Percentiles rank a stretch among this genome's conserved stretches.
Evolutionary conservation across 2,329 filamentous ascomycete genomes (phyloP).

Genomic region (Grosmannia huntii): DNA sequence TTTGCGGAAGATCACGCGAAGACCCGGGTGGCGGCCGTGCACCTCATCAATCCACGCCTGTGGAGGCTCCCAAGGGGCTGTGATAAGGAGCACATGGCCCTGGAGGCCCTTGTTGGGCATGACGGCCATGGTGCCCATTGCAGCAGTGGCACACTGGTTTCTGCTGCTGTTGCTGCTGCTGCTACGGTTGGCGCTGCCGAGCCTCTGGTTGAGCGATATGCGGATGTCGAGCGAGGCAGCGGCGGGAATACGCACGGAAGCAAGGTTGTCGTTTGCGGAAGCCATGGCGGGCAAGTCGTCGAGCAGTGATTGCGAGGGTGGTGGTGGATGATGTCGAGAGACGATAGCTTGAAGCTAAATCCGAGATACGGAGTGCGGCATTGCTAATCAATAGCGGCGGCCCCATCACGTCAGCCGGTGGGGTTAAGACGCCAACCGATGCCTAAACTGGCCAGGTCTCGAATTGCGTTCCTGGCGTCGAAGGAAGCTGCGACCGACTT

Average conservation of each 20-base stretch:
- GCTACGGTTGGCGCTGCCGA: neutral
- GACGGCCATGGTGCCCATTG: neutral
- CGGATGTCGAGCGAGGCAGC: neutral
- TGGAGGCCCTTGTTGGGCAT: slow-evolving; percentile 24
- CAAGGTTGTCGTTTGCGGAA: neutral
- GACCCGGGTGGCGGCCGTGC: slow-evolving; percentile 26
- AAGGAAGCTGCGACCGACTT: neutral
- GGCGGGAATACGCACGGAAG: neutral
- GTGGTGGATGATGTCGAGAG: neutral
- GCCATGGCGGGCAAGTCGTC: neutral
- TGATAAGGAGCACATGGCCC: slow-evolving; percentile 35
- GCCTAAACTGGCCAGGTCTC: neutral
- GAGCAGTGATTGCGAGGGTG: neutral
- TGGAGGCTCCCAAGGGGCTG: slow-evolving; percentile 21
- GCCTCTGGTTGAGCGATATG: neutral
- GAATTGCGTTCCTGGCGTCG: neutral
- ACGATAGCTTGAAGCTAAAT: neutral
- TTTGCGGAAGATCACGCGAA: slow-evolving; percentile 24
- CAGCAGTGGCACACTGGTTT: neutral
- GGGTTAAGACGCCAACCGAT: neutral
- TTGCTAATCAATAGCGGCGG: neutral
- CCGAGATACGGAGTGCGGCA: neutral
- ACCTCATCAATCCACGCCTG: slow-evolving; percentile 23
- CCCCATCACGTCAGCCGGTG: neutral
- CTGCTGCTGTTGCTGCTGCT: neutral